Evolutionary conservation across 768 basidiomycete genomes (phyloP).

Genomic region (Collybiopsis confluens): DNA sequence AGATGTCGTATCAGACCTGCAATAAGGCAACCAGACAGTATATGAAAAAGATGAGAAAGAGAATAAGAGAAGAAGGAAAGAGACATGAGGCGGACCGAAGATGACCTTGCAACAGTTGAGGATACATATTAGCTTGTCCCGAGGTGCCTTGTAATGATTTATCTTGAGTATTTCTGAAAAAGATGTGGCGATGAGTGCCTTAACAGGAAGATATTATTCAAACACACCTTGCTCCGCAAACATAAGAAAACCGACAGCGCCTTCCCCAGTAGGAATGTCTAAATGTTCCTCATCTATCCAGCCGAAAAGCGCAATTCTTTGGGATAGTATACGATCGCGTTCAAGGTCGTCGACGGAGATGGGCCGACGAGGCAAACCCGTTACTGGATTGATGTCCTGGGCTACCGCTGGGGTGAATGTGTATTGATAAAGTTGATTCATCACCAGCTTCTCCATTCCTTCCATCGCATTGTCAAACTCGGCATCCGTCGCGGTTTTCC

Average conservation of each 20-base stretch:
- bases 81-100: slow-evolving; percentile 64
- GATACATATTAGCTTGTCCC: slow-evolving; percentile 97
- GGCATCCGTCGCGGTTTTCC: slow-evolving; percentile 69
- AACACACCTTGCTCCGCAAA: slow-evolving; percentile 81
- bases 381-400: slow-evolving; percentile 26
- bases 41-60: not conserved
- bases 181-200: not conserved
- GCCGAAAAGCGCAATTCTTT: slow-evolving; percentile 85
- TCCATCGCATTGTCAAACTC: slow-evolving; percentile 98
- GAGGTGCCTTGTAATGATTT: slow-evolving; percentile 97
- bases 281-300: slow-evolving; percentile 91
- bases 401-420: slow-evolving; percentile 89
- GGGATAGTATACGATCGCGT: slow-evolving; percentile 83
- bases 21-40: not conserved
- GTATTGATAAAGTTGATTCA: slow-evolving; percentile 95
- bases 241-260: slow-evolving; percentile 76
- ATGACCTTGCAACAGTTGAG: slow-evolving; percentile 99
- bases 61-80: not conserved
- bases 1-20: slow-evolving; percentile 91
- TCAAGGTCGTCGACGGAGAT: slow-evolving; percentile 96
- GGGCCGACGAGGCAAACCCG: slow-evolving; percentile 54
- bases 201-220: not conserved
- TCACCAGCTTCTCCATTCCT: slow-evolving; percentile 99
- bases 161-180: slow-evolving; percentile 87
- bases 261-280: slow-evolving; percentile 79